Percentiles rank a stretch among this genome's conserved stretches.
Conservation (phyloP, 139 green algal genomes). For the Chlamydomonas applanata region DNA sequence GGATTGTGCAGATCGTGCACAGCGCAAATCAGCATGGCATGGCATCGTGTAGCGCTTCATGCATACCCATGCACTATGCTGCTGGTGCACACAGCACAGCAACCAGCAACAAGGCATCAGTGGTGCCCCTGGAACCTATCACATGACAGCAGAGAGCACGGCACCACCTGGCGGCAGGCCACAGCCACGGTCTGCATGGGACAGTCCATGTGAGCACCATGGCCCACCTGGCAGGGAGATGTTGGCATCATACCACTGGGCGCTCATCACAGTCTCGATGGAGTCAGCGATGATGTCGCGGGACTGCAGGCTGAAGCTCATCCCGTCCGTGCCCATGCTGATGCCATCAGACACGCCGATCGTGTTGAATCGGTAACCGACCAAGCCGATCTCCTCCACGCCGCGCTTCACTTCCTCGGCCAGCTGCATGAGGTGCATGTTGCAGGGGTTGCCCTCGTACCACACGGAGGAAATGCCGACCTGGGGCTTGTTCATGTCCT, state of each 20-base stretch:
- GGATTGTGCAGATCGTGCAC: neutral
- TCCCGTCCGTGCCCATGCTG: conserved; percentile 98
- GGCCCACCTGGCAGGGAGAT: conserved; percentile 45
- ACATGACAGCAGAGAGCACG: no score
- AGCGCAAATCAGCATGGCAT: neutral
- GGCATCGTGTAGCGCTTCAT: neutral
- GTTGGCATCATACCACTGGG: conserved; percentile 82
- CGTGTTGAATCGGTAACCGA: conserved; percentile 93
- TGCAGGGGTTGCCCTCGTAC: conserved; percentile 89
- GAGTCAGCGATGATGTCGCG: conserved; percentile 62
- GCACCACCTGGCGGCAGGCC: no score
- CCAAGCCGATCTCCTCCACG: conserved; percentile 78
- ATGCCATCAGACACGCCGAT: conserved; percentile 96
- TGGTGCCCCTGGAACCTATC: no score
- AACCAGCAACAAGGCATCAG: no score
- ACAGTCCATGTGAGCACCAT: neutral
- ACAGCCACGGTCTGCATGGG: neutral
- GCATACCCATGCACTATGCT: neutral
- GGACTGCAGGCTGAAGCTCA: conserved; percentile 85
- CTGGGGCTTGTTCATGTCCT: conserved; percentile 97
- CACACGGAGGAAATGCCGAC: conserved; percentile 39
- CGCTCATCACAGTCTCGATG: conserved; percentile 96
- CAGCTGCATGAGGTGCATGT: conserved; percentile 98
- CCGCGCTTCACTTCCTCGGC: conserved; percentile 91
- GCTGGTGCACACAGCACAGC: no score